A percentile compares a stretch with the other conserved stretches of the same genome.
Conservation (phyloP, 805 yeast genomes). For the Metschnikowia chrysomelidarum region DNA sequence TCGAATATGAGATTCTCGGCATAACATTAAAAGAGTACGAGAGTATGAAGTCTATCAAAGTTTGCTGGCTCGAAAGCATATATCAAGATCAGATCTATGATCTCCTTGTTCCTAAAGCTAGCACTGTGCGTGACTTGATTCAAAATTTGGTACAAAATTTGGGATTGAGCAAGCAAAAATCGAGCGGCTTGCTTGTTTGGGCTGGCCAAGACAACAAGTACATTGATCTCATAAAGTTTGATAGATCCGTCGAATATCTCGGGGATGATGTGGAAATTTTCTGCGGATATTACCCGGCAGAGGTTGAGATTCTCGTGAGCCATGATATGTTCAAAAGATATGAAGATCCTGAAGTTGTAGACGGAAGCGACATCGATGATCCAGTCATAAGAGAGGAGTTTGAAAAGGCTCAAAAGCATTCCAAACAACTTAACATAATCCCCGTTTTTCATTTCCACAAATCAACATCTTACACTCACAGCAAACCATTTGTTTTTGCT, state of each 20-base stretch:
- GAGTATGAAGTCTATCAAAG: slow-evolving; percentile 60
- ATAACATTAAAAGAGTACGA: slow-evolving; percentile 77
- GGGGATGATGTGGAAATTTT: slow-evolving; percentile 36
- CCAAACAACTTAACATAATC: slow-evolving; percentile 43
- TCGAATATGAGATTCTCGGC: slow-evolving; percentile 76
- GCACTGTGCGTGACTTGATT: slow-evolving; percentile 54
- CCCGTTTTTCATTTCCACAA: slow-evolving; percentile 78
- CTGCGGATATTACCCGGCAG: slow-evolving; percentile 44
- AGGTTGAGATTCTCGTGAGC: slow-evolving; percentile 36
- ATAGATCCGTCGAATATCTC: slow-evolving; percentile 33
- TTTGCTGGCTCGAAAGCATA: slow-evolving; percentile 71
- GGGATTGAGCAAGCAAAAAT: slow-evolving; percentile 47
- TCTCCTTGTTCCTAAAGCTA: slow-evolving; percentile 63
- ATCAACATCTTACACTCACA: slow-evolving; percentile 64
- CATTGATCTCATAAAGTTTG: slow-evolving; percentile 37
- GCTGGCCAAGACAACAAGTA: slow-evolving; percentile 43
- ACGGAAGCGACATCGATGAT: slow-evolving; percentile 25
- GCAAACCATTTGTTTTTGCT: slow-evolving; percentile 83
- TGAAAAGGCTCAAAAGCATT: slow-evolving; percentile 20
- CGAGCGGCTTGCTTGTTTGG: slow-evolving; percentile 56
- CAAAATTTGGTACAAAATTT: slow-evolving; percentile 56
- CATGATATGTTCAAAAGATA: slow-evolving; percentile 34
- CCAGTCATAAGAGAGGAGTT: slow-evolving; percentile 20
- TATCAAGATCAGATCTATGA: slow-evolving; percentile 68
- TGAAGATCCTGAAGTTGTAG: slow-evolving; percentile 18